Base-by-base conservation (phyloP, 2,329 filamentous ascomycete species). In the Didymella pinodella region DNA sequence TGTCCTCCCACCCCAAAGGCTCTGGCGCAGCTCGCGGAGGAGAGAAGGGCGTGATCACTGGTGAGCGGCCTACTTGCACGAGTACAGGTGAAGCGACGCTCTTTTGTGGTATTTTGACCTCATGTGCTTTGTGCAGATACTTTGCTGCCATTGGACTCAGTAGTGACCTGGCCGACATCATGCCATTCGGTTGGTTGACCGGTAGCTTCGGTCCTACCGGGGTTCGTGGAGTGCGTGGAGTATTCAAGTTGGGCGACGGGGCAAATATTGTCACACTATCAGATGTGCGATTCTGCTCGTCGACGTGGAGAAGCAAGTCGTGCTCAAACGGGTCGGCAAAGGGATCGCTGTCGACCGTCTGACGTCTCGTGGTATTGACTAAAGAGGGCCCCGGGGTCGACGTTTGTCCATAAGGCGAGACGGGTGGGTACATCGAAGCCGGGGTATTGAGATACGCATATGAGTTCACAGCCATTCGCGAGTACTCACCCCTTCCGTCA, bases 1-100 rank as follows among this genome's bases (percentile, higher is more conserved):
- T 73, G 1, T 71, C 70, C 10, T 73, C 73, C 71, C 72, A 75
- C 20, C 72, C 69, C 46, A 65, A 65, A 46, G 69, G 57, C 10
- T 64, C 54, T 7, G 53, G 65, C 25, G 57, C 54, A 47, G 51
- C 32, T 22, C 54, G 52, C 12, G 52, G 55, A 5, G 57, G 32
- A 61, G 62, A 45, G 59, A 58, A 48, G 3, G 56, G 56, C 28
- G 43, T 47, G 46, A 59, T 59, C 20, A 54, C 46, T 6, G 56
- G 46, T 43, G 50, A 59, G 12, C 46, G 50, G 3, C 56, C 56
- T 1, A 59, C 56, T 38, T 59, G 56, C 11, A 59, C 56, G 7
- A 59, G 41, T 4, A 59, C n/a, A 32, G 56, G 56, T 20, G 57
- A 60, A 10, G 43, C 52, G 4, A 60, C 25, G 36, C 51, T 55